Percentiles rank a stretch among this genome's conserved stretches.
These are phyloP conservation scores for Leonotis leonurus DNA, from an alignment of 257 asterid species.

Conservation along the genomic window DNA sequence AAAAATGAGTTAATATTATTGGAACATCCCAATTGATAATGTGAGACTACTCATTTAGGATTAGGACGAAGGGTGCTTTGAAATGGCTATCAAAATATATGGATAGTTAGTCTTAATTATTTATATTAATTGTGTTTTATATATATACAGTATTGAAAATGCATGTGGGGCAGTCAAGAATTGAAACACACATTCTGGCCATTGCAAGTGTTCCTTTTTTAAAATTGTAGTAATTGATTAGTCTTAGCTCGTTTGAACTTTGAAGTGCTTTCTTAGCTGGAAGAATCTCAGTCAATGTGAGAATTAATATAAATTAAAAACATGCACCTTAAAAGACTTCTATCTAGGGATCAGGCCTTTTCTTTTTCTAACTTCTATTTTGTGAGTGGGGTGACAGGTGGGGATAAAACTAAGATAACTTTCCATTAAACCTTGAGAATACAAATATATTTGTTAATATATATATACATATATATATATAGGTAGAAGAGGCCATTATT, in stretches of 20 bases:
- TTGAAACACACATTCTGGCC: constrained; percentile 11
- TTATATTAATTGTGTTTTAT: no score
- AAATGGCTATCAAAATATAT: background rate
- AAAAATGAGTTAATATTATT: no score
- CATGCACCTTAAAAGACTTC: constrained; percentile 13
- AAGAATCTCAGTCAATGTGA: constrained; percentile 25
- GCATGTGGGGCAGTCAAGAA: background rate
- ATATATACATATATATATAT: background rate
- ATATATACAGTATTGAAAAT: no score
- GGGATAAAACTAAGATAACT: background rate
- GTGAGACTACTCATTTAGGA: no score
- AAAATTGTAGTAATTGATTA: background rate
- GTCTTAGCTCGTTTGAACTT: no score
- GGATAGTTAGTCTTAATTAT: no score
- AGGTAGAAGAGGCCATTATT: background rate
- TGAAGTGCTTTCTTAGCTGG: constrained; percentile 31
- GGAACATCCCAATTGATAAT: no score
- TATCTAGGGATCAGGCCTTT: constrained; percentile 3
- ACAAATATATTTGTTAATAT: background rate
- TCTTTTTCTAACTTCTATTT: background rate
- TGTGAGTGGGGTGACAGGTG: background rate
- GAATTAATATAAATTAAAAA: background rate
- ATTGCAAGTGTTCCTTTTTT: background rate
- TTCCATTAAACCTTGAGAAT: background rate
- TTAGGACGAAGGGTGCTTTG: no score